phyloP scores from a whole-genome alignment of 2,329 filamentous ascomycete species.

The Beauveria sp. region DNA sequence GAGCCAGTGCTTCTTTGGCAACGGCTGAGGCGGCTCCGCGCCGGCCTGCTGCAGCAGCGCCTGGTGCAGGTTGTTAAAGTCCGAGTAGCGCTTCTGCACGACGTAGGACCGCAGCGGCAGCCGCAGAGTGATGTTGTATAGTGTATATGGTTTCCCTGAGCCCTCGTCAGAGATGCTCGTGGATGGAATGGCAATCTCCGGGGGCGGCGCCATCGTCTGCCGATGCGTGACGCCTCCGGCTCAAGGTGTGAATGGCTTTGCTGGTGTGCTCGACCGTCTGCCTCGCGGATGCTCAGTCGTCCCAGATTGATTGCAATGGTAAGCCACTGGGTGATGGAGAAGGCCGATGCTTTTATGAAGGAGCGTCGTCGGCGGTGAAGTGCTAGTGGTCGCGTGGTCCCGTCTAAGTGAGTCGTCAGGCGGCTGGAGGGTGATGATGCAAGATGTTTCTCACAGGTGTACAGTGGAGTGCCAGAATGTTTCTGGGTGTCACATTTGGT shows the following conservation, averaged over 20 bases:
- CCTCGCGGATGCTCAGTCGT: background rate
- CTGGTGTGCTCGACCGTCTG: background rate
- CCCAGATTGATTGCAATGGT: background rate
- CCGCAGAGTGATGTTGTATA: slow-evolving; percentile 71
- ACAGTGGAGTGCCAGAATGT: background rate
- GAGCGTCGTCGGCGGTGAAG: background rate
- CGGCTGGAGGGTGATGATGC: slow-evolving; percentile 7
- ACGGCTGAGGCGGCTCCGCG: slow-evolving; percentile 54
- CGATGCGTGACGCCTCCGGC: background rate
- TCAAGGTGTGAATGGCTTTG: background rate
- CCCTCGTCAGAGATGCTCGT: slow-evolving; percentile 48
- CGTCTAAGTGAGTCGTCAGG: slow-evolving; percentile 10
- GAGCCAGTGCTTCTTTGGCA: slow-evolving; percentile 73
- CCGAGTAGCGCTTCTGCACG: slow-evolving; percentile 74
- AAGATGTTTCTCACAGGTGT: slow-evolving; percentile 2
- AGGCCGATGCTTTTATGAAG: background rate
- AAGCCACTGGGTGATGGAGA: background rate
- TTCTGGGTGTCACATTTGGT: background rate
- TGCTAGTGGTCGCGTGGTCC: slow-evolving; percentile 8
- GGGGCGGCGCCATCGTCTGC: slow-evolving; percentile 51
- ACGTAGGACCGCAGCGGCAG: slow-evolving; percentile 70
- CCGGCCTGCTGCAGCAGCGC: slow-evolving; percentile 54
- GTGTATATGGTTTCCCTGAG: slow-evolving; percentile 59
- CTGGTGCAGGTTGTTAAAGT: slow-evolving; percentile 62
- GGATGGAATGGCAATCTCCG: slow-evolving; percentile 61